phyloP scores from a whole-genome alignment of 495 filamentous ascomycete genomes.

The Aspergillus biplanus region DNA sequence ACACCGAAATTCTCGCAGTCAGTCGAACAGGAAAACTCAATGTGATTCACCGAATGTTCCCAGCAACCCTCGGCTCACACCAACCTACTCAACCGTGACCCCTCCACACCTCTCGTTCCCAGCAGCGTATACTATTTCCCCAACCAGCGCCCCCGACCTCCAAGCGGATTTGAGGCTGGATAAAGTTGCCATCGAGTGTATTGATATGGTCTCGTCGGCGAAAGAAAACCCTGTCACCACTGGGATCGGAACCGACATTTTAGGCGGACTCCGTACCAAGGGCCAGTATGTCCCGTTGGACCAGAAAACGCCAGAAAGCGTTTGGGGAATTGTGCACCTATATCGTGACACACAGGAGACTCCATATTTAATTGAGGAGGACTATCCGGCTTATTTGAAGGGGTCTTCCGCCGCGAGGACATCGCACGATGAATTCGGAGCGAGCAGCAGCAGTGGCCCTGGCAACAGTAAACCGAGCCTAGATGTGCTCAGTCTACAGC shows the following conservation, averaged over 20 bases:
- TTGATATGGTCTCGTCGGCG: constrained; percentile 61
- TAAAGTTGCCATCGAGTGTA: constrained; percentile 64
- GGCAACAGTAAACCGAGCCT: constrained; percentile 24
- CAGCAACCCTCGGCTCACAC: constrained; percentile 2
- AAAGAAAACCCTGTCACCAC: constrained; percentile 44
- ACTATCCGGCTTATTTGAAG: constrained; percentile 46
- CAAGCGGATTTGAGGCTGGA: constrained; percentile 66
- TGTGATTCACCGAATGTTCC: constrained; percentile 6
- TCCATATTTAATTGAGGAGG: constrained; percentile 47
- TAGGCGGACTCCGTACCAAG: constrained; percentile 67
- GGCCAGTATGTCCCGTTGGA: constrained; percentile 77
- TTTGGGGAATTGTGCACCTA: constrained; percentile 92
- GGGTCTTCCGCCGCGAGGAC: constrained; percentile 44
- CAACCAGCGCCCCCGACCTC: constrained; percentile 25
- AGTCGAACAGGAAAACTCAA: constrained; percentile 18
- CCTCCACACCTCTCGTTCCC: constrained; percentile 13
- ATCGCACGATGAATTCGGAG: constrained; percentile 33
- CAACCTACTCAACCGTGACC: constrained; percentile 6
- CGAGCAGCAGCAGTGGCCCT: constrained; percentile 23
- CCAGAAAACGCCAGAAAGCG: constrained; percentile 75
- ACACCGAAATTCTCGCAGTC: constrained; percentile 22
- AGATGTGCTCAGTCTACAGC: constrained; percentile 17
- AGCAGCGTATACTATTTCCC: constrained; percentile 22
- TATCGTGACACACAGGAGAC: constrained; percentile 86
- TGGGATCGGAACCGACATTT: constrained; percentile 54